Base-by-base conservation (phyloP, 352 stramenopile genomes). In the Pythium aphanidermatum region DNA sequence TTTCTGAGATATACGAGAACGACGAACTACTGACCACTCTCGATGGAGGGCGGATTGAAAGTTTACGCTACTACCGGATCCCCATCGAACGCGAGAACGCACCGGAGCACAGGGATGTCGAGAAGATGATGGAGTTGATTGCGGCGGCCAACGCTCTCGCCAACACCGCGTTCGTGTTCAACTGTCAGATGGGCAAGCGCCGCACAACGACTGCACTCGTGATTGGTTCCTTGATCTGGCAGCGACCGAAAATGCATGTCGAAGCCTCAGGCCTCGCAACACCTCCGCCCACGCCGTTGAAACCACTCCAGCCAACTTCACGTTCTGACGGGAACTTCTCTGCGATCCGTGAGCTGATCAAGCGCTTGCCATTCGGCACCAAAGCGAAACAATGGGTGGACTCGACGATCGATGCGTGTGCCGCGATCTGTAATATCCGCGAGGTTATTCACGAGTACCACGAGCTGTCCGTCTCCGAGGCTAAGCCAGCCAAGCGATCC, bases 171-270 rank as follows among this genome's bases (percentile, higher is more conserved):
- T 82, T 90, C 53, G 71, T 93, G 12, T 93, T 93, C 46, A 94
- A 94, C 34, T 94, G 82, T 24, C 82, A 94, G 60, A 92, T 91
- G 77, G 82, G 82, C 11, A 88, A 90, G 47, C 74, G 79, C 8
- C 74, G 82, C 11, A 92, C 82, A 12, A 94, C 82, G 6, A 92
- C 77, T 1, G 78, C 75, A 2, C 64, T 94, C 33, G 74, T 89
- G 39, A 63, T 92, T 11, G 67, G 59, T 11, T 72, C 66, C 42
- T 64, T 92, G 5, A 74, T 89, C 27, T 89, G 65, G 62, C 58
- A 87, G 47, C 69, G 65, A 2, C 60, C 64, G 10, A 45, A 37
- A 2, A 40, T 79, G 25, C 37, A 60, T 16, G 3, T 63, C 5
- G 47, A 63, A 1, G 10, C 39, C 13, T 34, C 21, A 27, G 21